These are phyloP conservation scores for Chamaecyparis obtusa DNA, from an alignment of 75 land plant genomes.

Conservation along the genomic window DNA sequence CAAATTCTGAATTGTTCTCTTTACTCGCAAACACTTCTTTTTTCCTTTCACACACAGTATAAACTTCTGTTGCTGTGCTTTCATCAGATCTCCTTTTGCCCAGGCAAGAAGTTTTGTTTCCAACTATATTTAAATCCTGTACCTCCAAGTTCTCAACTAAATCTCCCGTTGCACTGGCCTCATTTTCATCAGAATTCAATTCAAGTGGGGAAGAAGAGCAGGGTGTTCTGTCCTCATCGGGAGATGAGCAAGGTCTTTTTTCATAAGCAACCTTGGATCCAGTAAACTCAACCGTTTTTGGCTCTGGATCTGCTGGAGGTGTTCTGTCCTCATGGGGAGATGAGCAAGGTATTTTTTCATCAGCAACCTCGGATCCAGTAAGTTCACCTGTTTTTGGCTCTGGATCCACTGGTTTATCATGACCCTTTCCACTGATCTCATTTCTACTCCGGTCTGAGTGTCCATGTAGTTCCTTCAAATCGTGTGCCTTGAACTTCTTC, in stretches of 20 bases:
- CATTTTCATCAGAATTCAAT: constrained; percentile 5
- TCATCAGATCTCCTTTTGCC: neutral
- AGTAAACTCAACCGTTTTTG: constrained; percentile 11
- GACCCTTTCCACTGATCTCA: neutral
- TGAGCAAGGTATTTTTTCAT: neutral
- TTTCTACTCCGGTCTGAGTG: neutral
- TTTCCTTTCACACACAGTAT: neutral
- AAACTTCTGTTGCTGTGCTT: neutral
- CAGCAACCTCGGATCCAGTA: neutral
- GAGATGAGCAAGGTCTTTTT: constrained; percentile 4
- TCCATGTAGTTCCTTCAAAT: constrained; percentile 14
- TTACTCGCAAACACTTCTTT: neutral
- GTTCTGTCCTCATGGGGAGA: constrained; percentile 1
- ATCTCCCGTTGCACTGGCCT: neutral
- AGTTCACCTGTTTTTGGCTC: constrained; percentile 16
- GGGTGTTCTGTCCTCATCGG: neutral
- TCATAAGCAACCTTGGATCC: neutral
- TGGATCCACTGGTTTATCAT: neutral
- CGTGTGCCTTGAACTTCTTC: constrained; percentile 30
- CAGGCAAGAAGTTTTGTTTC: neutral
- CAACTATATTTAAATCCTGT: neutral
- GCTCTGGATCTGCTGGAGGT: neutral
- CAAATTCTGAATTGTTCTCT: constrained; percentile 7
- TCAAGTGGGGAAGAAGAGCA: neutral
- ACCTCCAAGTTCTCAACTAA: neutral